Conservation (phyloP, 2,329 filamentous ascomycete genomes). For the Cordyceps farinosa region DNA sequence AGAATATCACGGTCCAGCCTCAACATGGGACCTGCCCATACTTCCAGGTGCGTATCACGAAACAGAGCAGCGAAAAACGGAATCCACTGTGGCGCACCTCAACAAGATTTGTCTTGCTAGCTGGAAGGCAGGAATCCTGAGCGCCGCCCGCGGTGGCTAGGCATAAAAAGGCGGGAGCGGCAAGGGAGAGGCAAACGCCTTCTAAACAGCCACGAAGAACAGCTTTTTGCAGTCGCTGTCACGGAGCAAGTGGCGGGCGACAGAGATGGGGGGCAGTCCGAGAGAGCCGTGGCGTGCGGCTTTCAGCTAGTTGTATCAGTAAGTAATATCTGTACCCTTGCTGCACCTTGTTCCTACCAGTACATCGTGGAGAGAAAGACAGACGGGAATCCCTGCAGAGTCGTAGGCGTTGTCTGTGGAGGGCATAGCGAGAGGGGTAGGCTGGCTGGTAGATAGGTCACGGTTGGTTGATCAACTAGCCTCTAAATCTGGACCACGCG, state of each 20-base stretch:
- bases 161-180: background rate
- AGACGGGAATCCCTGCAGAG: background rate
- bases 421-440: constrained; percentile 3
- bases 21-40: background rate
- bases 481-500: constrained; percentile 3
- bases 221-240: background rate
- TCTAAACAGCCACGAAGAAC: background rate
- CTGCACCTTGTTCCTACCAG: background rate
- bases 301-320: background rate
- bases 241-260: background rate
- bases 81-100: background rate
- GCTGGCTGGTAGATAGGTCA: background rate
- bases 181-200: background rate
- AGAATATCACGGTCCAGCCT: background rate
- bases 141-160: background rate
- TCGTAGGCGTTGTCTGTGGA: background rate
- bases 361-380: background rate
- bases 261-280: background rate
- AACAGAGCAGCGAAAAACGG: background rate
- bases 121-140: background rate
- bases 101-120: background rate
- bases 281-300: constrained; percentile 1
- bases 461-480: background rate
- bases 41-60: background rate
- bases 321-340: background rate